Conservation (phyloP, 768 basidiomycete species). For the Hygrocybe coccinea region DNA sequence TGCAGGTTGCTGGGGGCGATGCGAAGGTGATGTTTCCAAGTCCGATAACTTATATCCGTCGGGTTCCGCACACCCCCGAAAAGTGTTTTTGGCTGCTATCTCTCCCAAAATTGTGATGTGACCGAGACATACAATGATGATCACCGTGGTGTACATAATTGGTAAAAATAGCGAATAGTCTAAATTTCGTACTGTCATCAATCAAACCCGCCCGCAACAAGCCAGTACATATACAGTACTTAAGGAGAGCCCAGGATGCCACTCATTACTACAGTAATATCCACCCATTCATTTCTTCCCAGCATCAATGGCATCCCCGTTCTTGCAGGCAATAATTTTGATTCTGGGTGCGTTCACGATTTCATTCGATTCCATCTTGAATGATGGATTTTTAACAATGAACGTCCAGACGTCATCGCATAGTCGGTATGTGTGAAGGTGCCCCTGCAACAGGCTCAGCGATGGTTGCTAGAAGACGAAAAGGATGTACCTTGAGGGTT, state of each 20-base stretch:
- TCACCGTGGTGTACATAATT: no score
- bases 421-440: conserved; percentile 85
- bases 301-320: conserved; percentile 80
- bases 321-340: conserved; percentile 99
- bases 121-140: no score
- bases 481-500: conserved; percentile 67
- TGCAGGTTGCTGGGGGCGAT: conserved; percentile 12
- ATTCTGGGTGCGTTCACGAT: conserved; percentile 70
- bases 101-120: no score
- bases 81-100: background rate
- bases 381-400: conserved; percentile 84
- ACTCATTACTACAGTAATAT: background rate
- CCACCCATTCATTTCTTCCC: conserved; percentile 57
- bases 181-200: no score
- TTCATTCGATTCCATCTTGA: conserved; percentile 94
- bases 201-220: no score
- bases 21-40: background rate
- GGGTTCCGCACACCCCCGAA: conserved; percentile 14
- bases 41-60: conserved; percentile 10
- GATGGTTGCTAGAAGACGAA: background rate
- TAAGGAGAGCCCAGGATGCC: no score
- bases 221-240: no score
- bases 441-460: conserved; percentile 50
- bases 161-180: no score
- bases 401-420: conserved; percentile 99